These are phyloP conservation scores for Suillus luteus DNA, from an alignment of 768 basidiomycete genomes.

Conservation along the genomic window DNA sequence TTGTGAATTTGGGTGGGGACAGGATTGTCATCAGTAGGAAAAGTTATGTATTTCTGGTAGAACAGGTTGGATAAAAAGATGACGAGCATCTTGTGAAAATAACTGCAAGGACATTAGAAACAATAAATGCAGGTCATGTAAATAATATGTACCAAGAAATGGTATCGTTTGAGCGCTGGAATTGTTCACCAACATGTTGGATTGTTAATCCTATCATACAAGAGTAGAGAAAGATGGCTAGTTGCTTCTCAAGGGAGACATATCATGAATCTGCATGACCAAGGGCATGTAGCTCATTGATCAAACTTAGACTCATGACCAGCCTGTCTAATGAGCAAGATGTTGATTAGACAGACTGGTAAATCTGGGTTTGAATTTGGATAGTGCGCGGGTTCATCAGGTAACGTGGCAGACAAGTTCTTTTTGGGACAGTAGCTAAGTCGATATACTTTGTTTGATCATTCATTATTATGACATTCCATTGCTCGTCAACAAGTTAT, in stretches of 20 bases:
- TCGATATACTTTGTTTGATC: no score
- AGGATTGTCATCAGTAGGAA: conserved; percentile 17
- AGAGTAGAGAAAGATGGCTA: conserved; percentile 41
- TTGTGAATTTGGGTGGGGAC: conserved; percentile 20
- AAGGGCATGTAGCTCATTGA: no score
- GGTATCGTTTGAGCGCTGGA: conserved; percentile 41
- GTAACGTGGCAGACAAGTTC: no score
- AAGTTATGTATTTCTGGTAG: conserved; percentile 25
- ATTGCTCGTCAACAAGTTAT: no score
- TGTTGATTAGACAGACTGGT: no score
- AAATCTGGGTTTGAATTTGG: no score
- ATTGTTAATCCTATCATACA: conserved; percentile 30
- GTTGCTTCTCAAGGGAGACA: conserved; percentile 37
- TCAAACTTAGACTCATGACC: no score
- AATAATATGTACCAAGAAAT: conserved; percentile 33
- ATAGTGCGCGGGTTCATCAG: no score
- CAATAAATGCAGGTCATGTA: neutral
- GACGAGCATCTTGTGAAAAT: conserved; percentile 23
- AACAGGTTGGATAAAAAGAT: conserved; percentile 27
- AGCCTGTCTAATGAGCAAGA: no score
- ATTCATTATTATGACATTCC: no score
- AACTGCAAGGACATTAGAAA: conserved; percentile 15
- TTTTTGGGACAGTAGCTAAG: no score
- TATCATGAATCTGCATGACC: conserved; percentile 17
- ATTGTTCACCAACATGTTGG: conserved; percentile 35